Conservation (phyloP, 345 rosid species). For the Acer yangbiense region DNA sequence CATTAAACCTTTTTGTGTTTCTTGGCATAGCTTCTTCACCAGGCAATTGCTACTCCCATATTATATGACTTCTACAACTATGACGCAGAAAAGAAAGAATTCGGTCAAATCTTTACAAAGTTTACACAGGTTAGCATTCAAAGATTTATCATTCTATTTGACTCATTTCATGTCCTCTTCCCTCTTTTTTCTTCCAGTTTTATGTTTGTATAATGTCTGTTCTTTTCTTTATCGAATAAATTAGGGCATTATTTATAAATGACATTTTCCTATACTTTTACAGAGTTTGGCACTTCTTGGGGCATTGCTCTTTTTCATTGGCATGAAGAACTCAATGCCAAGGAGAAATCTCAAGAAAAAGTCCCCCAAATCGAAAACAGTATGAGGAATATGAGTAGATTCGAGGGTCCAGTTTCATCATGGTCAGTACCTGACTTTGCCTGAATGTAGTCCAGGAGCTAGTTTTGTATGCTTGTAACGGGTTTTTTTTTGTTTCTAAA, state of each 20-base stretch:
- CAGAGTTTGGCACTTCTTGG: slow-evolving; percentile 78
- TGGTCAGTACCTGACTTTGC: slow-evolving; percentile 18
- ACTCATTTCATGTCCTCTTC: background rate
- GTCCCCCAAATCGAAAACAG: slow-evolving; percentile 58
- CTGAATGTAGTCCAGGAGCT: slow-evolving; percentile 6
- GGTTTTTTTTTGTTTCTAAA: slow-evolving; percentile 7
- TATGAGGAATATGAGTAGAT: slow-evolving; percentile 23
- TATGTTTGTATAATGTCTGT: no score
- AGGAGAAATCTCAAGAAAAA: slow-evolving; percentile 63
- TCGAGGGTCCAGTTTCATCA: slow-evolving; percentile 7
- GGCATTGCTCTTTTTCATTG: slow-evolving; percentile 68
- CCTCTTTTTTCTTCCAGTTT: background rate
- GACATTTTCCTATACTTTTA: background rate
- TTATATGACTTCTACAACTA: slow-evolving; percentile 77
- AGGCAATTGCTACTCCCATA: slow-evolving; percentile 51
- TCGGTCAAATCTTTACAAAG: slow-evolving; percentile 46
- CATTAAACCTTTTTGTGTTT: slow-evolving; percentile 5
- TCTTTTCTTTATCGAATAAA: background rate
- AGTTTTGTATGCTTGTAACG: slow-evolving; percentile 26
- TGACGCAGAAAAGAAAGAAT: slow-evolving; percentile 56
- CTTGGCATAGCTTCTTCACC: slow-evolving; percentile 59
- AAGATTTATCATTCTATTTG: background rate
- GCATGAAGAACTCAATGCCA: slow-evolving; percentile 80
- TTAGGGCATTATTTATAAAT: background rate
- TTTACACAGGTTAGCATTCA: slow-evolving; percentile 57